These are phyloP conservation scores for Talaromyces trachyspermus DNA, from an alignment of 495 filamentous ascomycete species.

Conservation along the genomic window DNA sequence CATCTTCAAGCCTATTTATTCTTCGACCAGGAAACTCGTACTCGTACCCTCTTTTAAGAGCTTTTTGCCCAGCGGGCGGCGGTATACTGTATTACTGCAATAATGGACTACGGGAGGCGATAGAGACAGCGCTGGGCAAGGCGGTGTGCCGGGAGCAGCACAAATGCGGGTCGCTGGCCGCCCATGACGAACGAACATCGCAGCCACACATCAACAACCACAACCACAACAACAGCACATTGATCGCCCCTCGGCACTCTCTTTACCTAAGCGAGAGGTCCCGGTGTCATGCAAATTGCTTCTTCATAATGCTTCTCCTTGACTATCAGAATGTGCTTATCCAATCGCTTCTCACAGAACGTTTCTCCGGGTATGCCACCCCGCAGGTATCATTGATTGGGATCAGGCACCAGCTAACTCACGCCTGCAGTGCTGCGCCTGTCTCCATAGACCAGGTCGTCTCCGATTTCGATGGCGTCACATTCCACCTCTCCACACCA, in stretches of 20 bases:
- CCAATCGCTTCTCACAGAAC: conserved; percentile 88
- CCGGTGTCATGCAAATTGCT: conserved; percentile 7
- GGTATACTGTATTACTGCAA: too few relatives aligned
- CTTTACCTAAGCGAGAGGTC: background rate
- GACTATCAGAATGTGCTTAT: conserved; percentile 99
- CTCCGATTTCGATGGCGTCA: conserved; percentile 96
- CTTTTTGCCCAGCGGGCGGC: conserved; percentile 2
- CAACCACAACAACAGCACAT: background rate
- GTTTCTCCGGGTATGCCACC: conserved; percentile 70
- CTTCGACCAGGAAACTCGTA: too few relatives aligned
- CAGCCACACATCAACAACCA: background rate
- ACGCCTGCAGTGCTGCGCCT: conserved; percentile 58
- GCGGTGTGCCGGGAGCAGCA: conserved; percentile 5
- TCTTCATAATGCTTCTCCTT: conserved; percentile 77
- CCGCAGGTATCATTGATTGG: conserved; percentile 14
- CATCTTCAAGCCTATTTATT: conserved; percentile 49
- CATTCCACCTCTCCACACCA: conserved; percentile 94
- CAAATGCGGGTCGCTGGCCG: conserved; percentile 1
- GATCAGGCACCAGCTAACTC: conserved; percentile 27
- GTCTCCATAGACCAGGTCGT: conserved; percentile 92
- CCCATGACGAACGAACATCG: conserved; percentile 6
- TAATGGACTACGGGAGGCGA: conserved; percentile 34
- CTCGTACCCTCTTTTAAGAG: too few relatives aligned
- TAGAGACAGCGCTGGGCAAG: conserved; percentile 20
- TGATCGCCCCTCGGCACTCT: background rate